Evolutionary conservation across 2,329 filamentous ascomycete genomes (phyloP).

Genomic region (Didymella arachidicola): DNA sequence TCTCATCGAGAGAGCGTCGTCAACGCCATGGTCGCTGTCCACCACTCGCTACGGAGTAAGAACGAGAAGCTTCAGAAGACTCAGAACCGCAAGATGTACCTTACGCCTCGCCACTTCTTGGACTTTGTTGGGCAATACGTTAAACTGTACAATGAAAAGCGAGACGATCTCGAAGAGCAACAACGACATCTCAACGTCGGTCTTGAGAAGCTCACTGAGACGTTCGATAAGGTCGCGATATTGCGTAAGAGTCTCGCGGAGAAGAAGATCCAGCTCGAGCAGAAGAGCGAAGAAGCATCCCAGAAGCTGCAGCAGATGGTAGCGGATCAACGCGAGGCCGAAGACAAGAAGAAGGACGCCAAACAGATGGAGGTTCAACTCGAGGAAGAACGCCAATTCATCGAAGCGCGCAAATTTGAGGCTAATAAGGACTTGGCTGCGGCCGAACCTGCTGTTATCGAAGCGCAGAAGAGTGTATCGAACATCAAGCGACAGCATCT

Average conservation of each 20-base stretch:
- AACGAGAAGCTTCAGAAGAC: constrained; percentile 89
- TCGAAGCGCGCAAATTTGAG: constrained; percentile 81
- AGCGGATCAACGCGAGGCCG: constrained; percentile 91
- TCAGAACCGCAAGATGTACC: constrained; percentile 89
- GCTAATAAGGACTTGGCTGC: constrained; percentile 87
- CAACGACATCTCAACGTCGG: constrained; percentile 98
- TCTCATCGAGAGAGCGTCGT: constrained; percentile 91
- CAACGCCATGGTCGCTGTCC: constrained; percentile 99
- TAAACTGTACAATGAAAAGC: constrained; percentile 96
- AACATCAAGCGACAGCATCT: constrained; percentile 98
- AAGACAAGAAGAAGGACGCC: constrained; percentile 86
- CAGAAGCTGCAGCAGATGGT: constrained; percentile 98
- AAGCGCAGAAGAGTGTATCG: constrained; percentile 94
- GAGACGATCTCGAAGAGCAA: constrained; percentile 97
- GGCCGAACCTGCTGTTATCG: constrained; percentile 90
- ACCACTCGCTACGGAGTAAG: constrained; percentile 91
- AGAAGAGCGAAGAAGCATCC: constrained; percentile 93
- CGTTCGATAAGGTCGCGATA: constrained; percentile 95
- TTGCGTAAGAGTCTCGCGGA: constrained; percentile 87
- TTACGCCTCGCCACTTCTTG: constrained; percentile 95
- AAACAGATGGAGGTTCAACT: constrained; percentile 87
- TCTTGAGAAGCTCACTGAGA: constrained; percentile 95
- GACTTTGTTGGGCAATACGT: constrained; percentile 99
- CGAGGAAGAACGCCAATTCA: constrained; percentile 87
- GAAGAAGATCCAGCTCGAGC: constrained; percentile 92